Conservation (phyloP, 805 yeast species). For the Blastobotrys muscicola region DNA sequence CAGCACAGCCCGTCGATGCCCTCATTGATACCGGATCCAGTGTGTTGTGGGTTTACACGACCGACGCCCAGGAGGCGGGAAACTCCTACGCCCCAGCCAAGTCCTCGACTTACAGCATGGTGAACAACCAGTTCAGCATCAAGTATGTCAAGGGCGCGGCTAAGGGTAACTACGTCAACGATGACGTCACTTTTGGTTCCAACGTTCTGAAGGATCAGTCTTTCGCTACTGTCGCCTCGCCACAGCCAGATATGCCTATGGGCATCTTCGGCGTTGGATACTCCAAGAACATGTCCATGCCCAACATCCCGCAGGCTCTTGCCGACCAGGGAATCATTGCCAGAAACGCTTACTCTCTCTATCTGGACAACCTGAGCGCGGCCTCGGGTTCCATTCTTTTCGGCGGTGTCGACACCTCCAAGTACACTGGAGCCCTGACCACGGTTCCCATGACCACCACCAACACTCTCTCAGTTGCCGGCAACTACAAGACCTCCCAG, state of each 20-base stretch:
- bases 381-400: constrained; percentile 27
- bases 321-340: constrained; percentile 48
- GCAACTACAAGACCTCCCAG: constrained; percentile 1
- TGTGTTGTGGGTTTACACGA: constrained; percentile 36
- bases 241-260: constrained; percentile 35
- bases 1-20: constrained; percentile 32
- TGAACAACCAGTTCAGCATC: constrained; percentile 10
- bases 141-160: constrained; percentile 20
- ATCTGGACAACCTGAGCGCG: constrained; percentile 34
- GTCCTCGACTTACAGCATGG: constrained; percentile 14
- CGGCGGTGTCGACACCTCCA: constrained; percentile 40
- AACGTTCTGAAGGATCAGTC: constrained; percentile 51
- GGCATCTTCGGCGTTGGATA: constrained; percentile 30
- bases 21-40: constrained; percentile 42
- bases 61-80: constrained; percentile 1
- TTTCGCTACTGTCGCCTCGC: constrained; percentile 59
- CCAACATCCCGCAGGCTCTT: constrained; percentile 51
- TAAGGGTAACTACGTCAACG: constrained; percentile 49
- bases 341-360: constrained; percentile 41
- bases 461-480: constrained; percentile 4
- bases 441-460: constrained; percentile 34
- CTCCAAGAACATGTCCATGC: constrained; percentile 24
- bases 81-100: constrained; percentile 3
- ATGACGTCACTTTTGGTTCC: constrained; percentile 31
- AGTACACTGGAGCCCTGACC: constrained; percentile 33